Evolutionary conservation across 1,139 yeast species (phyloP).

Genomic region (Suhomyces guaymorum): DNA sequence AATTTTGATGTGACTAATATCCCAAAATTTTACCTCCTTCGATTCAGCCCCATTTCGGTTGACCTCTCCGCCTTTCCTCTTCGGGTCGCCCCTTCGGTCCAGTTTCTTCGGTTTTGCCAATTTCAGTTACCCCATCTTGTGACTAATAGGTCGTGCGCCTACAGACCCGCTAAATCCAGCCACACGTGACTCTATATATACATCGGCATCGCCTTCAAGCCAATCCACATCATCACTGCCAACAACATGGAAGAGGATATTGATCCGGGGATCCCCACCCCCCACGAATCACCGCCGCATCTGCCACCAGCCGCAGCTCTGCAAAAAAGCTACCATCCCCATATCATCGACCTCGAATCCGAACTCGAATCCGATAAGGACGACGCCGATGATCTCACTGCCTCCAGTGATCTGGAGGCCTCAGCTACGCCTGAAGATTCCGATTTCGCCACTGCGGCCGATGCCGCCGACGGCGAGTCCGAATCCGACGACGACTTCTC

Average conservation of each 20-base stretch:
- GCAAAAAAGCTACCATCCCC: constrained; percentile 14
- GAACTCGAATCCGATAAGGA: constrained; percentile 15
- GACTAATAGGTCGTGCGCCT: neutral
- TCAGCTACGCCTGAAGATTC: constrained; percentile 1
- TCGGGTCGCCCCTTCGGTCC: too few species aligned
- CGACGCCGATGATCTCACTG: constrained; percentile 7
- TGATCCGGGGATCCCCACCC: constrained; percentile 7
- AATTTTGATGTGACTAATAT: too few species aligned
- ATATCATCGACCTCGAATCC: constrained; percentile 19
- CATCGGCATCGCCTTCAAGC: too few species aligned
- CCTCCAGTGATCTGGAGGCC: neutral
- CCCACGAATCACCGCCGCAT: neutral
- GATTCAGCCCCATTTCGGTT: too few species aligned
- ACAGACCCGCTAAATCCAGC: too few species aligned
- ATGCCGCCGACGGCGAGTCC: constrained; percentile 2
- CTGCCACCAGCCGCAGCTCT: neutral
- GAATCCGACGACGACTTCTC: constrained; percentile 22
- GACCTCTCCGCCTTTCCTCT: too few species aligned
- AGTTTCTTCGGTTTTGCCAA: too few species aligned
- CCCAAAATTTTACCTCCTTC: too few species aligned
- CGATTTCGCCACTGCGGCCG: constrained; percentile 5
- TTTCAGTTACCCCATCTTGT: too few species aligned
- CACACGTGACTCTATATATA: neutral
- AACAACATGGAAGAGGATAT: constrained; percentile 8
- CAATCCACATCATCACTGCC: too few species aligned